Percentiles rank a stretch among this genome's conserved stretches.
phyloP scores from a whole-genome alignment of 805 yeast species.

The Candida morakotiae region DNA sequence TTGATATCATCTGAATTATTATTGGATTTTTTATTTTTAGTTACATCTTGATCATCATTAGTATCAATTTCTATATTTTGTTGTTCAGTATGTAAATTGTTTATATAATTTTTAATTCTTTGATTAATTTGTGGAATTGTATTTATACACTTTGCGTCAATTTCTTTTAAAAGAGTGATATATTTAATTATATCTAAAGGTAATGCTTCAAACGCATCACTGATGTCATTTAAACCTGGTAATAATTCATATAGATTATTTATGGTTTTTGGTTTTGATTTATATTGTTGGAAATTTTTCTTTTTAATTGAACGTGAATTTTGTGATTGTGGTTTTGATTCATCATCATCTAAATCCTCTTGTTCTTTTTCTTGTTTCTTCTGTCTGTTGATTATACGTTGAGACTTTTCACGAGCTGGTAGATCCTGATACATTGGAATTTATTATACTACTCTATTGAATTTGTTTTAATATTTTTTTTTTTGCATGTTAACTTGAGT shows the following conservation, averaged over 20 bases:
- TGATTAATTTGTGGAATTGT: slow-evolving; percentile 64
- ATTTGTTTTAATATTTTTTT: too few species aligned
- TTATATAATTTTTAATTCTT: slow-evolving; percentile 46
- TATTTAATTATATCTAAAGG: slow-evolving; percentile 82
- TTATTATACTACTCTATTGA: background rate
- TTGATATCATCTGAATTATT: background rate
- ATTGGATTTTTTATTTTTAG: too few species aligned
- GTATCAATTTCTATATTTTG: too few species aligned
- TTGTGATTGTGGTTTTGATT: slow-evolving; percentile 6
- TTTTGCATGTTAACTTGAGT: too few species aligned
- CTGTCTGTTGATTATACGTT: slow-evolving; percentile 12
- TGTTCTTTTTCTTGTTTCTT: slow-evolving; percentile 5
- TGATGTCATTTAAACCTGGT: slow-evolving; percentile 88
- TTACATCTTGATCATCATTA: too few species aligned
- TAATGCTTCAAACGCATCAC: slow-evolving; percentile 87
- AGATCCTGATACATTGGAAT: slow-evolving; percentile 17
- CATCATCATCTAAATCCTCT: slow-evolving; percentile 1
- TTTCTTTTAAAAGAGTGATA: slow-evolving; percentile 83
- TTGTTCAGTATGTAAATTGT: slow-evolving; percentile 19
- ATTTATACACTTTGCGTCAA: slow-evolving; percentile 87
- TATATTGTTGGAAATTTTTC: slow-evolving; percentile 28
- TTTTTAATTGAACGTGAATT: slow-evolving; percentile 14
- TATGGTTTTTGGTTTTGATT: slow-evolving; percentile 29
- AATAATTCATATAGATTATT: slow-evolving; percentile 34
- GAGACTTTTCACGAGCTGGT: slow-evolving; percentile 27